Conservation (phyloP, 768 basidiomycete species). For the Lactifluus volemus region DNA sequence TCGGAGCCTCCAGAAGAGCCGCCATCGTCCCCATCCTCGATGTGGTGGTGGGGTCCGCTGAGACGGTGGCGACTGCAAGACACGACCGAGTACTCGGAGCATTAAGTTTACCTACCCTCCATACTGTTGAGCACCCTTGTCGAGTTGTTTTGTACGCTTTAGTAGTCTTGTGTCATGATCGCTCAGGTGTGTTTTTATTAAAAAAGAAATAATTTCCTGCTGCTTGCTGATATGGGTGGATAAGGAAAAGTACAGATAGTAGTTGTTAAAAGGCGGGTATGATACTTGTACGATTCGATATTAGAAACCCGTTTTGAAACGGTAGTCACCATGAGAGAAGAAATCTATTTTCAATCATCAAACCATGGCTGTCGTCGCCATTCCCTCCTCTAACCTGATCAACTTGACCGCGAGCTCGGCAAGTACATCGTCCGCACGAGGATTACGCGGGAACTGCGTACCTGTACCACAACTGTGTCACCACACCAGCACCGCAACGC, state of each 20-base stretch:
- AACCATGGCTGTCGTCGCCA: no score
- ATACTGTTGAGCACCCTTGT: background rate
- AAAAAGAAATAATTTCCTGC: no score
- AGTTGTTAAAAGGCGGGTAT: background rate
- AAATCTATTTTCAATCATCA: no score
- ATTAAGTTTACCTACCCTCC: background rate
- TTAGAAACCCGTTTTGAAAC: no score
- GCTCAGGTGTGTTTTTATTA: background rate
- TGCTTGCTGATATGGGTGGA: no score
- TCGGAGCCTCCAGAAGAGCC: background rate
- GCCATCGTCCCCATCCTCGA: conserved; percentile 30
- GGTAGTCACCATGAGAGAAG: no score
- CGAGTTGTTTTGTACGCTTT: background rate
- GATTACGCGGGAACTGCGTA: conserved; percentile 56
- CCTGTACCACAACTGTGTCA: conserved; percentile 49
- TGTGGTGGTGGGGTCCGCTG: conserved; percentile 81
- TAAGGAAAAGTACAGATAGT: background rate
- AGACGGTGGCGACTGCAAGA: conserved; percentile 69
- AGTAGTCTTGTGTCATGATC: background rate
- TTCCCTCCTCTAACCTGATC: conserved; percentile 30
- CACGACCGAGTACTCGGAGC: conserved; percentile 52
- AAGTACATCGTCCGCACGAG: conserved; percentile 56
- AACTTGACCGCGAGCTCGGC: conserved; percentile 56
- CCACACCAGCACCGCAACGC: background rate
- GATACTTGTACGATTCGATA: background rate